Evolutionary conservation across 768 basidiomycete genomes (phyloP).

Genomic region (Leccinum pellstonianum): DNA sequence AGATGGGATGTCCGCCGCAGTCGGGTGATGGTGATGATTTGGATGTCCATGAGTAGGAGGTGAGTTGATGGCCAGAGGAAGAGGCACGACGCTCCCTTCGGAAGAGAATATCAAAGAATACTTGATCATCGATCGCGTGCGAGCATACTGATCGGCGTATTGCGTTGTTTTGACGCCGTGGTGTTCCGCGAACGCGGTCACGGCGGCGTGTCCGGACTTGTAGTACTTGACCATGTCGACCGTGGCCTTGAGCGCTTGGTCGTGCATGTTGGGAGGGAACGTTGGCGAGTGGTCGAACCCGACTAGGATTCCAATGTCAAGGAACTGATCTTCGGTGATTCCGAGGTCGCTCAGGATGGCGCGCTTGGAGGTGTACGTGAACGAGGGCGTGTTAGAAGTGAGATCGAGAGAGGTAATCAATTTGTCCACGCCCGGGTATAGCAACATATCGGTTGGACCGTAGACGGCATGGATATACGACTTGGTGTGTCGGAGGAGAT

Average conservation of each 20-base stretch:
- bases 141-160: conserved; percentile 85
- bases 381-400: conserved; percentile 59
- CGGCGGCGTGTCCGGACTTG: conserved; percentile 83
- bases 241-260: conserved; percentile 78
- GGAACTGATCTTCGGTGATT: conserved; percentile 85
- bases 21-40: conserved; percentile 67
- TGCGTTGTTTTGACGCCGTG: conserved; percentile 76
- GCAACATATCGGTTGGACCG: conserved; percentile 84
- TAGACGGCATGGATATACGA: conserved; percentile 93
- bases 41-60: conserved; percentile 49
- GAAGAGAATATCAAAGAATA: conserved; percentile 88
- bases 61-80: conserved; percentile 65
- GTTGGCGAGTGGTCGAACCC: conserved; percentile 81
- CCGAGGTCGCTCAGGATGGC: conserved; percentile 62
- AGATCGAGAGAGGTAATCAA: conserved; percentile 90
- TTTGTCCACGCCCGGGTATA: conserved; percentile 86
- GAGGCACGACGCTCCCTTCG: conserved; percentile 77
- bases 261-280: conserved; percentile 81
- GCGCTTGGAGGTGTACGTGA: conserved; percentile 84
- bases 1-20: conserved; percentile 81
- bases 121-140: conserved; percentile 89
- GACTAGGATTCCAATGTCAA: conserved; percentile 89
- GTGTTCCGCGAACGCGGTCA: conserved; percentile 74
- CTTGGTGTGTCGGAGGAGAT: conserved; percentile 90
- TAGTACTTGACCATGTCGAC: conserved; percentile 93